These are phyloP conservation scores for Diutina catenulata DNA, from an alignment of 1,139 yeast species.

Conservation along the genomic window DNA sequence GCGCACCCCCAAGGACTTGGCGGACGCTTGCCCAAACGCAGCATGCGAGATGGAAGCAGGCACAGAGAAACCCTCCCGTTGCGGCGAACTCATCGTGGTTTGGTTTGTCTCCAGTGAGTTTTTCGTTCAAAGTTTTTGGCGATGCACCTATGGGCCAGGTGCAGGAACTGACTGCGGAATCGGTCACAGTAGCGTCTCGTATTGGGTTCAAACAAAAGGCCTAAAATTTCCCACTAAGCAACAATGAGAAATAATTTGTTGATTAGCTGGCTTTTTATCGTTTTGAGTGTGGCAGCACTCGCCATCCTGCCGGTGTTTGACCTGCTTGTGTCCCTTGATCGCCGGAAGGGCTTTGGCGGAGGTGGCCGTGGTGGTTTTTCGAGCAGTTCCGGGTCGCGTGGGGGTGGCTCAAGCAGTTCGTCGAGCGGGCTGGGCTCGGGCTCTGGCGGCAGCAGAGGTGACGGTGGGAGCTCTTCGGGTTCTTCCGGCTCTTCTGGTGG, in stretches of 20 bases:
- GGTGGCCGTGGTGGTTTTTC: neutral
- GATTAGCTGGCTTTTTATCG: neutral
- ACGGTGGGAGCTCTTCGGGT: neutral
- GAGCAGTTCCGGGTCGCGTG: neutral
- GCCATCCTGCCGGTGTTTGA: neutral
- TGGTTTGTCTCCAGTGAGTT: neutral
- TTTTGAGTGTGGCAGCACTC: neutral
- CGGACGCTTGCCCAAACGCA: conserved; percentile 44
- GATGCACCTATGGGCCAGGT: neutral
- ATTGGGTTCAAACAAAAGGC: neutral
- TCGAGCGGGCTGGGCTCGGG: neutral
- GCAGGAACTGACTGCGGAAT: neutral
- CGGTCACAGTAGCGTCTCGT: neutral
- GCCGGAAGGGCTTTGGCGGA: neutral
- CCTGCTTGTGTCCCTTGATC: neutral
- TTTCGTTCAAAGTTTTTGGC: neutral
- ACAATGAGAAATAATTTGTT: no score
- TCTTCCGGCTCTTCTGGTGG: neutral
- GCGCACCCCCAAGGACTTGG: conserved; percentile 73
- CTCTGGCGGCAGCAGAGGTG: neutral
- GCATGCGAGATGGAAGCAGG: conserved; percentile 71
- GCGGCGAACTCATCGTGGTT: conserved; percentile 40
- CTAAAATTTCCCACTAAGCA: neutral
- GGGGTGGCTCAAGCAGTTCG: neutral
- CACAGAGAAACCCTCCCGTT: conserved; percentile 89